Conservation (phyloP, 306 rosid genomes). For the Prunus fruticosa region DNA sequence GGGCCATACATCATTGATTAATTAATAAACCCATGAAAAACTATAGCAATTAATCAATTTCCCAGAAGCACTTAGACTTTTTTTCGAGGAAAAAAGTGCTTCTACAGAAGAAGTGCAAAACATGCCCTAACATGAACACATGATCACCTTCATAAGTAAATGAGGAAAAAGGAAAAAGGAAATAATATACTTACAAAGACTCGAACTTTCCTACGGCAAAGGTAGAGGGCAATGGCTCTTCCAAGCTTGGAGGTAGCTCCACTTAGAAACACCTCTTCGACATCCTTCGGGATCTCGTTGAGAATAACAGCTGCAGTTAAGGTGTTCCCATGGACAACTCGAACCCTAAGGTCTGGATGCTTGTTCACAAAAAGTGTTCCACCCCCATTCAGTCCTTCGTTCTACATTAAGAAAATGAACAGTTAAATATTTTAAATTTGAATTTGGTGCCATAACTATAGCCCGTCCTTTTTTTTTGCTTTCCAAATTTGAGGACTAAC, state of each 20-base stretch:
- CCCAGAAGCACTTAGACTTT: background rate
- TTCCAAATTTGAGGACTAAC: background rate
- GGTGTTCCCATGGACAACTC: conserved; percentile 98
- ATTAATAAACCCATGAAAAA: background rate
- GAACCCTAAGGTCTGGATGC: conserved; percentile 78
- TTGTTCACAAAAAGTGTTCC: conserved; percentile 95
- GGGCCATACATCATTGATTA: conserved; percentile 4
- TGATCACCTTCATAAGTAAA: background rate
- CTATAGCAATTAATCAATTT: background rate
- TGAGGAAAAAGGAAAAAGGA: background rate
- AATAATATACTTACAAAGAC: conserved; percentile 59
- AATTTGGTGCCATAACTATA: background rate
- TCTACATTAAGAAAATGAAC: conserved; percentile 36
- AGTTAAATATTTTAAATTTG: no score
- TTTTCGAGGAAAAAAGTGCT: background rate
- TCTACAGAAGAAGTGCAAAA: background rate
- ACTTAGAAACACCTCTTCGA: conserved; percentile 74
- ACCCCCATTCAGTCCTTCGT: conserved; percentile 87
- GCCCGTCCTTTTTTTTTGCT: no score
- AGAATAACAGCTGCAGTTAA: conserved; percentile 95
- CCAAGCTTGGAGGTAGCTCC: conserved; percentile 99
- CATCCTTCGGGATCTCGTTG: conserved; percentile 67
- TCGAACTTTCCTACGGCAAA: conserved; percentile 74
- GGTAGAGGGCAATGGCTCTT: conserved; percentile 94
- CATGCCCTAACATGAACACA: background rate